phyloP scores from a whole-genome alignment of 1,284 basidiomycete genomes.

The Pseudozyma tsukubaensis region DNA sequence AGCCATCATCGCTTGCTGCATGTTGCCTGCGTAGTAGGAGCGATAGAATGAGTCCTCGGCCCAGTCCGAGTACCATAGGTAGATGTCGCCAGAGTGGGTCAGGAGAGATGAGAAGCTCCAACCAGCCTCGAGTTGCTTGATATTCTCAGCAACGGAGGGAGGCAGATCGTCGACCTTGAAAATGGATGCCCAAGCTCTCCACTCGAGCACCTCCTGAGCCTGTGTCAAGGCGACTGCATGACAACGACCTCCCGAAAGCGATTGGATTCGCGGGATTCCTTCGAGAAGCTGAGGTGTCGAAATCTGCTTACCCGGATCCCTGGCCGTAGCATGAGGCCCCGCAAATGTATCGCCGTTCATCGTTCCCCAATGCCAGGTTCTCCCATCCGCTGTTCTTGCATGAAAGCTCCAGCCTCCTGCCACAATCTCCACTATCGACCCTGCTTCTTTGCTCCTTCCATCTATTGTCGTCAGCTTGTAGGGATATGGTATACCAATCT shows the following conservation, averaged over 20 bases:
- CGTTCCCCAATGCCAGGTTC: slow-evolving; percentile 45
- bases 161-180: slow-evolving; percentile 23
- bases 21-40: slow-evolving; percentile 11
- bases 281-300: slow-evolving; percentile 14
- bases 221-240: slow-evolving; percentile 75
- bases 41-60: slow-evolving; percentile 1
- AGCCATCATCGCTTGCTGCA: slow-evolving; percentile 2
- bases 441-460: neutral
- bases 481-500: slow-evolving; percentile 42
- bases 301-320: slow-evolving; percentile 6
- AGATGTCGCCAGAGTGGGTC: slow-evolving; percentile 16
- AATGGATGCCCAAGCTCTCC: slow-evolving; percentile 43
- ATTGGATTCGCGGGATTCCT: slow-evolving; percentile 16
- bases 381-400: slow-evolving; percentile 38
- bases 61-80: slow-evolving; percentile 30
- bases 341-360: slow-evolving; percentile 32
- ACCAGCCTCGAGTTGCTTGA: slow-evolving; percentile 55
- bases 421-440: slow-evolving; percentile 32
- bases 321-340: neutral
- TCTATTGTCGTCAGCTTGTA: slow-evolving; percentile 9
- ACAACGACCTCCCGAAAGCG: slow-evolving; percentile 74
- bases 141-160: slow-evolving; percentile 1
- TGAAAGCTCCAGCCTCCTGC: slow-evolving; percentile 56
- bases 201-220: slow-evolving; percentile 42
- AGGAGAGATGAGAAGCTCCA: slow-evolving; percentile 50